Evolutionary conservation across 1,284 basidiomycete species (phyloP).

Genomic region (Austropuccinia psidii): DNA sequence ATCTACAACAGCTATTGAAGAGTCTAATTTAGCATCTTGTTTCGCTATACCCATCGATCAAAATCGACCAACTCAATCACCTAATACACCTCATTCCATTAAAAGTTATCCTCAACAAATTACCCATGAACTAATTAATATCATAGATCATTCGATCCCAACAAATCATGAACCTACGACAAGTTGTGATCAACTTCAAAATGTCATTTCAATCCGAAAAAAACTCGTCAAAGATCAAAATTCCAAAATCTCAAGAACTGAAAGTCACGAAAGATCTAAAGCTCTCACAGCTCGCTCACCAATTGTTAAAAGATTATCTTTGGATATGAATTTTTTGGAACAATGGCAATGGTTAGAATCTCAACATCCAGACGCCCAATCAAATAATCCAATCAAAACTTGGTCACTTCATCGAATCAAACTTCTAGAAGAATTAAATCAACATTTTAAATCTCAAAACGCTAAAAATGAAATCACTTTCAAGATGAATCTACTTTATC

Average conservation of each 20-base stretch:
- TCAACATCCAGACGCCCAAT: background rate
- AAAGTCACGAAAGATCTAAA: background rate
- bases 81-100: background rate
- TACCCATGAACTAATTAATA: background rate
- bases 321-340: conserved; percentile 7
- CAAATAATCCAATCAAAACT: background rate
- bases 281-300: conserved; percentile 7
- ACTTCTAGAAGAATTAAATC: background rate
- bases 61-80: background rate
- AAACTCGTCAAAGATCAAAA: background rate
- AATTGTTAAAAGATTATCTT: conserved; percentile 18
- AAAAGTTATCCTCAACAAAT: background rate
- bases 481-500: background rate
- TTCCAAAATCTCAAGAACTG: background rate
- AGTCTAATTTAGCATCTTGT: background rate
- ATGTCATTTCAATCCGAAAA: too few species aligned
- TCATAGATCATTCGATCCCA: too few species aligned
- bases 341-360: conserved; percentile 35
- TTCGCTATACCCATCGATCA: background rate
- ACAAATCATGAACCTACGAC: too few species aligned
- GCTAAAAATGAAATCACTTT: background rate
- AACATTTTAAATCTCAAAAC: conserved; percentile 3
- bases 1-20: background rate
- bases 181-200: too few species aligned
- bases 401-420: background rate